Base-by-base conservation (phyloP, 176 grass and related monocot genomes). In the Eragrostis curvula region DNA sequence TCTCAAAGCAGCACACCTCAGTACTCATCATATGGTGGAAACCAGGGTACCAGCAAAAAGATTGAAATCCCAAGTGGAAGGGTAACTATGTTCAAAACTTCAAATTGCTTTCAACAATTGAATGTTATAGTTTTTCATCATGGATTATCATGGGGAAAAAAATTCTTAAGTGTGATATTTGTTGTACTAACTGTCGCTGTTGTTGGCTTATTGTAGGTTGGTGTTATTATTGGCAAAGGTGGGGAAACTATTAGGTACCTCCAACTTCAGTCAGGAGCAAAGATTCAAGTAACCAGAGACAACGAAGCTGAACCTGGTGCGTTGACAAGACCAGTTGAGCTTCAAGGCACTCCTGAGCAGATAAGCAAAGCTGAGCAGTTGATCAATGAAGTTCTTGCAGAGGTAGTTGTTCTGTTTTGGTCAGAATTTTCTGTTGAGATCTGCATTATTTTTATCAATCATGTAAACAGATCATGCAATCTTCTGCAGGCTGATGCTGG, bases 261-360 rank as follows among this genome's bases (percentile, higher is more conserved):
- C 47, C 92, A 98, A 75, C 75, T 89, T 52, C 90, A 98, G 73
- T 98, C 92, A 55, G 96, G 92, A 65, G 96, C 96, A 44, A 98
- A 95, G 79, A 98, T 98, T 64, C 92, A 95, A 90, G 92, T 98
- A 62, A 98, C 96, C 17, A 86, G 93, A 81, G 96, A 95, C 81
- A 75, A 89, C 52, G 96, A 98, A 86, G 90, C 91, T 40, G 88
- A 91, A 84, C 96, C 92, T 41, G 90, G 86, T 78, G 87, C 92
- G 8, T 74, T 53, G 50, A 95, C 81, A 56, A 89, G 96, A 52
- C 45, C 87, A 7, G 96, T 95, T 50, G 96, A 98, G 68, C 89
- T 98, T 88, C 82, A 88, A 16, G 96, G 96, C 75, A 95, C 90
- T 62, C 60, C 92, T 84, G 92, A 98, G 41, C 88, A 98, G 84